Base-by-base conservation (phyloP, 345 rosid species). In the Eucalyptus brandiana region DNA sequence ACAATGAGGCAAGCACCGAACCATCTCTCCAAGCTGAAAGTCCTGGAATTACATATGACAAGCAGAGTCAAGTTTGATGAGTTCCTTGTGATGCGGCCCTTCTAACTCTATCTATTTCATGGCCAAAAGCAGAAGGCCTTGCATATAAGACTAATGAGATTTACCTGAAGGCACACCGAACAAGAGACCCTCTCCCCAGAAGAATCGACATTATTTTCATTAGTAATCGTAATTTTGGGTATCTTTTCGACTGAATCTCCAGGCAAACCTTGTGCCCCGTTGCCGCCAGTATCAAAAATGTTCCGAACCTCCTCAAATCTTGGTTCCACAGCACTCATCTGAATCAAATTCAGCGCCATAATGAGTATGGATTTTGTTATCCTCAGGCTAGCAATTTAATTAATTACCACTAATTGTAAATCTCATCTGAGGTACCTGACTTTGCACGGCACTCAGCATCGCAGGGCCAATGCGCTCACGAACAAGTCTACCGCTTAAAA, bases 401-500 rank as follows among this genome's bases (percentile, higher is more conserved):
- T 76, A 3, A 23, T 76, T 40, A 12, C 85, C 47, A 12, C 16
- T 76, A 76, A 40, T 76, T 6, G 47, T 23, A 19, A 76, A 76
- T 76, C 47, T 76, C 85, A 76, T 76, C 47, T 8, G 49, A 44
- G 4, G 87, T 94, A 98, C 99, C 99, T 98, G 99, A 91, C 99
- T 98, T 91, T 98, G 99, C 83, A 98, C 99, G 2, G 99, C 99
- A 91, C 99, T 98, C 87, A 98, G 90, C 99, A 98, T 98, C 2
- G 99, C 99, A 5, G 99, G 99, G 91, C 99, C 99, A 56, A 98
- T 96, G 58, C 98, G 95, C 87, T 98, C 99, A 1, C 99, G 96
- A 16, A 98, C 99, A 89, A 98, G 99, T 91, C 99, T 96, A 51
- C 99, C 99, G 53, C 99, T 98, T 44, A 98, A 93, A 89, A 98